Base-by-base conservation (phyloP, 176 grass and related monocot species). In the Ensete glaucum region DNA sequence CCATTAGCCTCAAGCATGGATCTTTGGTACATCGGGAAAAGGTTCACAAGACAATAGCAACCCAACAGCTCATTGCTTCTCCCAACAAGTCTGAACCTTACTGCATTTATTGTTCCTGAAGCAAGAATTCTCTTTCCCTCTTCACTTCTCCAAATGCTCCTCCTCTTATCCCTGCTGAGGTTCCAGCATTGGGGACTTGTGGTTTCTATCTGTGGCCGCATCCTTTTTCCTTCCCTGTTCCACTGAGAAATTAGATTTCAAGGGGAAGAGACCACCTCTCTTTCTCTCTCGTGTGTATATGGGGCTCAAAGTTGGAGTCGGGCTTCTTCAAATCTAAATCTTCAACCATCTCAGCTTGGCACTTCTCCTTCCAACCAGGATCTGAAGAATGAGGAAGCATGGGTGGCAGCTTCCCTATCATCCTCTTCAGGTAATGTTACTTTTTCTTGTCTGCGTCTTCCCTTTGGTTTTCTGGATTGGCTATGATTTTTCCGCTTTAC, bases 351-450 rank as follows among this genome's bases (percentile, higher is more conserved):
- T 80, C 15, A 52, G 25, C 26, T 79, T 22, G 9, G 26, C 25
- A 29, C 14, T 79, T 58, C 12, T 24, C 24, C 23, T 11, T 9
- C 11, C 2, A 24, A 22, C 13, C 13, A 50, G 67, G 16, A 62
- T 43, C 20, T 73, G 50, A 77, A 26, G 54, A 22, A 98, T 98
- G 95, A 98, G 95, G 90, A 98, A 91, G 78, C 88, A 98, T 83
- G 95, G 95, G 11, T 98, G 95, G 95, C 85, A 98, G 82, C 88
- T 98, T 29, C 95, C 95, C 11, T 98, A 98, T 86, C 90, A 98
- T 82, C 95, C 95, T 66, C 86, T 98, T 50, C 95, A 99, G 91
- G 96, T 89, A 49, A 52, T 50, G 34, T 58, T 68, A 57, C 63
- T 48, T 56, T 29, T 8, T 5, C 0, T 64, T 22, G 73, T 23